Evolutionary conservation across 768 basidiomycete genomes (phyloP).

Genomic region (Hortiboletus campestris): DNA sequence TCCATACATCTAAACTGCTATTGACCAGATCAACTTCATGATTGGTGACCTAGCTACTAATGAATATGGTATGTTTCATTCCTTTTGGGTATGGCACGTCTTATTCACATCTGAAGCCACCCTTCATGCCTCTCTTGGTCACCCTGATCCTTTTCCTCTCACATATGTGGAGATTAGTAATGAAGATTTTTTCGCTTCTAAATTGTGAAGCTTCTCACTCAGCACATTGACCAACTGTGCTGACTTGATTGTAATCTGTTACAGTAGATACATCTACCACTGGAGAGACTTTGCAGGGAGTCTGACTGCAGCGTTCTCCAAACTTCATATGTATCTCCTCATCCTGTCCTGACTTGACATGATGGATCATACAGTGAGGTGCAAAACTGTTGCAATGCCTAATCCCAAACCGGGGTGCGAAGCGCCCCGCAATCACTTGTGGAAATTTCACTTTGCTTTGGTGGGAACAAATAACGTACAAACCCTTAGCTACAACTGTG

Average conservation of each 20-base stretch:
- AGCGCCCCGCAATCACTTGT: too few relatives aligned
- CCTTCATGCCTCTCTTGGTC: constrained; percentile 54
- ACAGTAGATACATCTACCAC: constrained; percentile 53
- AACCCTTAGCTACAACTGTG: too few relatives aligned
- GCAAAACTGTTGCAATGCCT: too few relatives aligned
- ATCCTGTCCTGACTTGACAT: constrained; percentile 9
- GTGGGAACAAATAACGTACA: too few relatives aligned
- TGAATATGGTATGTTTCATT: constrained; percentile 27
- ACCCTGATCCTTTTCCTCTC: constrained; percentile 50
- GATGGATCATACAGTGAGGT: neutral
- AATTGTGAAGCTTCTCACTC: constrained; percentile 26
- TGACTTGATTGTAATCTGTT: neutral
- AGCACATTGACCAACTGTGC: neutral
- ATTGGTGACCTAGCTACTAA: constrained; percentile 51
- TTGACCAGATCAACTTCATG: constrained; percentile 62
- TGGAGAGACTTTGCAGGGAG: constrained; percentile 49
- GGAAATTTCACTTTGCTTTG: too few relatives aligned
- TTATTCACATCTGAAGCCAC: constrained; percentile 35
- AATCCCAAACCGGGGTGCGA: too few relatives aligned
- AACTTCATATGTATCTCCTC: constrained; percentile 40
- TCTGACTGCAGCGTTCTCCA: constrained; percentile 48
- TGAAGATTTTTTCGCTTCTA: constrained; percentile 48
- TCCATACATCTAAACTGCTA: constrained; percentile 55
- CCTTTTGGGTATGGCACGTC: neutral
- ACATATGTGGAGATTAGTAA: constrained; percentile 56